These are phyloP conservation scores for Craterostigma plantagineum DNA, from an alignment of 257 asterid genomes.

Conservation along the genomic window DNA sequence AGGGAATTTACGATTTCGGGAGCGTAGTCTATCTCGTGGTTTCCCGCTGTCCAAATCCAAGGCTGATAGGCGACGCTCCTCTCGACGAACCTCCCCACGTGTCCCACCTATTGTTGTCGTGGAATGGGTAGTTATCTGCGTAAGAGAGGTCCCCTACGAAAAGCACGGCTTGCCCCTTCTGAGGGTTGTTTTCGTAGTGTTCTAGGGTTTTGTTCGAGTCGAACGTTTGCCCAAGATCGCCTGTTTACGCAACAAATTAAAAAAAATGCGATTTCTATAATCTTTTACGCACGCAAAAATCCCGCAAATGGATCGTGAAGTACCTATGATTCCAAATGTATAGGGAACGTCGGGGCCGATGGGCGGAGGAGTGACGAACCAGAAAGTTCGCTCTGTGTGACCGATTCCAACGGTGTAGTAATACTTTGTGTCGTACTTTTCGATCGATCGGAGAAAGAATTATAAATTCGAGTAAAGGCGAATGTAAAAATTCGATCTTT, in stretches of 20 bases:
- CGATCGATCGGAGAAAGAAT: slow-evolving; percentile 4
- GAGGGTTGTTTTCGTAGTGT: slow-evolving; percentile 56
- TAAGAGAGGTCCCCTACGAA: slow-evolving; percentile 78
- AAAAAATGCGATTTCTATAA: background rate
- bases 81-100: slow-evolving; percentile 76
- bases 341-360: slow-evolving; percentile 64
- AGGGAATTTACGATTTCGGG: slow-evolving; percentile 48
- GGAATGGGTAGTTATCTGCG: slow-evolving; percentile 49
- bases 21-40: slow-evolving; percentile 61
- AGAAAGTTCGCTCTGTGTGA: slow-evolving; percentile 26
- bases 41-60: slow-evolving; percentile 80
- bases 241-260: slow-evolving; percentile 17
- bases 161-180: slow-evolving; percentile 45
- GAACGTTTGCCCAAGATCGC: slow-evolving; percentile 72
- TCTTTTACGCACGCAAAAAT: background rate
- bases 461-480: too few species aligned
- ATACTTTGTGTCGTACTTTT: slow-evolving; percentile 51
- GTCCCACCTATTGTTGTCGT: slow-evolving; percentile 70
- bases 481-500: background rate
- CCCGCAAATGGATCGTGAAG: background rate
- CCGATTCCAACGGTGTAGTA: slow-evolving; percentile 41
- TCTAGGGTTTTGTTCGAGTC: slow-evolving; percentile 58
- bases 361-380: slow-evolving; percentile 50
- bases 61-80: slow-evolving; percentile 72
- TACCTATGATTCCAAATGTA: slow-evolving; percentile 69